phyloP scores from a whole-genome alignment of 306 rosid species.

The Senna siamea region DNA sequence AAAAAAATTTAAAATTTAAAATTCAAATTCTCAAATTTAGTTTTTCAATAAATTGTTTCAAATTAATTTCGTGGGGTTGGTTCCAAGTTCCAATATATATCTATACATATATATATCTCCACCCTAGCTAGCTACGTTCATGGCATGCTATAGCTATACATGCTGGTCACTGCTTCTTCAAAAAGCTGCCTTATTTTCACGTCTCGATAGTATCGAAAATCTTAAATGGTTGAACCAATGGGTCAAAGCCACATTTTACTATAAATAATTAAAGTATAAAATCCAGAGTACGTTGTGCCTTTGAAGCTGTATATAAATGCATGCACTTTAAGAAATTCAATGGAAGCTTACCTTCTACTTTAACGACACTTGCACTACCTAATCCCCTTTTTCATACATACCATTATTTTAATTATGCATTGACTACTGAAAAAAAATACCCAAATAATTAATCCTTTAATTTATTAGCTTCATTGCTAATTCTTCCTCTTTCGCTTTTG shows the following conservation, averaged over 20 bases:
- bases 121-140: slow-evolving; percentile 16
- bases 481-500: no score
- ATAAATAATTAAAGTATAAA: background rate
- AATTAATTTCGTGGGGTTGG: no score
- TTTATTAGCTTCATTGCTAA: no score
- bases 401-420: slow-evolving; percentile 24
- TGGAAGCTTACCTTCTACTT: slow-evolving; percentile 34
- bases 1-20: no score
- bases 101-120: no score
- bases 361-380: slow-evolving; percentile 59
- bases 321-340: slow-evolving; percentile 42
- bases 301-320: slow-evolving; percentile 34
- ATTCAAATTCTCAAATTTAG: no score
- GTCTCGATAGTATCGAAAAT: slow-evolving; percentile 47
- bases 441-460: no score
- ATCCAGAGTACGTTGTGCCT: slow-evolving; percentile 4
- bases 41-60: no score
- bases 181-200: slow-evolving; percentile 5
- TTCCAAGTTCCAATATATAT: no score
- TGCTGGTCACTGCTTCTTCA: slow-evolving; percentile 17
- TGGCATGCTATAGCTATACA: background rate
- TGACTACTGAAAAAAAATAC: slow-evolving; percentile 15
- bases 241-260: slow-evolving; percentile 44
- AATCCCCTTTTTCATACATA: slow-evolving; percentile 41
- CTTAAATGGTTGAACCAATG: slow-evolving; percentile 38